Conservation (phyloP, 495 filamentous ascomycete species). For the Lophiostoma macrostomum region DNA sequence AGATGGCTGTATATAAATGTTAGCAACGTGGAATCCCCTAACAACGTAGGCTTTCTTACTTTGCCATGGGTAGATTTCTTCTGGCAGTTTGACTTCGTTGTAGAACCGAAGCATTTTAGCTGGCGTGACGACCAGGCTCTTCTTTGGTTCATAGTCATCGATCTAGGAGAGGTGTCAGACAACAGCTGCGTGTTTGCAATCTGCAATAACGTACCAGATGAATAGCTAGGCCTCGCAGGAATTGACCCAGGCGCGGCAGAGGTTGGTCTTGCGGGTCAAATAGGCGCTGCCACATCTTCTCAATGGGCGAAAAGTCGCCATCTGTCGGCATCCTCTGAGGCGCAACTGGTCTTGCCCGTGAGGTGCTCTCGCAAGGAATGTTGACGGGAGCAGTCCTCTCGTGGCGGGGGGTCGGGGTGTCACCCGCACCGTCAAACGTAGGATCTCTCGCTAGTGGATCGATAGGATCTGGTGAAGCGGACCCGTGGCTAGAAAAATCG, state of each 20-base stretch:
- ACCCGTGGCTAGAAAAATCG: conserved; percentile 29
- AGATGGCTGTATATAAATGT: conserved; percentile 45
- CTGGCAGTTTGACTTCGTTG: conserved; percentile 55
- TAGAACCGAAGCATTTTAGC: conserved; percentile 81
- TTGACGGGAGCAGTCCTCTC: conserved; percentile 35
- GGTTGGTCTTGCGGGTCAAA: conserved; percentile 68
- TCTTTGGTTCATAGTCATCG: conserved; percentile 68
- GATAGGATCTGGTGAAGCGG: conserved; percentile 31
- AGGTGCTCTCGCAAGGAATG: conserved; percentile 27
- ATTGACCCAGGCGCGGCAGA: conserved; percentile 64
- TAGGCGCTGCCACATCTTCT: conserved; percentile 72
- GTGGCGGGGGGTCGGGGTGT: conserved; percentile 46
- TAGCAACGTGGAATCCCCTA: conserved; percentile 26
- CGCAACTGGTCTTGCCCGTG: conserved; percentile 43
- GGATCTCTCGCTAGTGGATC: conserved; percentile 15
- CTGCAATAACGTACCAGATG: conserved; percentile 61
- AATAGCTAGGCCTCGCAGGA: conserved; percentile 72
- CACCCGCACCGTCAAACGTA: conserved; percentile 35
- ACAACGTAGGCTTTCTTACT: conserved; percentile 43
- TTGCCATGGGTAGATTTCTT: conserved; percentile 67
- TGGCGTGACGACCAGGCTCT: conserved; percentile 76
- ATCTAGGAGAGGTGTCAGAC: conserved; percentile 51
- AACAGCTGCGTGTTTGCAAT: conserved; percentile 2
- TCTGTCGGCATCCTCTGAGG: conserved; percentile 48
- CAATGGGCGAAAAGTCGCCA: conserved; percentile 57